Conservation (phyloP, 495 filamentous ascomycete genomes). For the Polyplosphaeria fusca region DNA sequence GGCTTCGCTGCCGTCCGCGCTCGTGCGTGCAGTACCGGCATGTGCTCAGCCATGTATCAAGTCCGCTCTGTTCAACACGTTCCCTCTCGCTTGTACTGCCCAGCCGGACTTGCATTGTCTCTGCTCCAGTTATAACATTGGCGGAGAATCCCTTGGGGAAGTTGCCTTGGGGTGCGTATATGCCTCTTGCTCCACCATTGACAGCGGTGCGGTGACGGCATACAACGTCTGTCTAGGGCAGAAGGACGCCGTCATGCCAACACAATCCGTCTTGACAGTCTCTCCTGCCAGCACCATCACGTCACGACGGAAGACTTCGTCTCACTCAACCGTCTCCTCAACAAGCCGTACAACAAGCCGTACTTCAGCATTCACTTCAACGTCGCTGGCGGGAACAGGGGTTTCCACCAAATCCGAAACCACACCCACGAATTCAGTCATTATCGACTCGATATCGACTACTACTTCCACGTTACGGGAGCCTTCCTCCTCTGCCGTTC, state of each 20-base stretch:
- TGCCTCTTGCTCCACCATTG: slow-evolving; percentile 22
- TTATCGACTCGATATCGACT: slow-evolving; percentile 11
- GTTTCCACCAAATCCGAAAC: neutral
- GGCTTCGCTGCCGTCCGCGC: slow-evolving; percentile 13
- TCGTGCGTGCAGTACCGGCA: slow-evolving; percentile 29
- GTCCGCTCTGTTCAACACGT: slow-evolving; percentile 12
- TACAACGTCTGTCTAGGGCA: slow-evolving; percentile 34
- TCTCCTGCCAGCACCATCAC: slow-evolving; percentile 10
- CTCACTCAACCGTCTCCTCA: neutral
- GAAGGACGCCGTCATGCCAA: slow-evolving; percentile 26
- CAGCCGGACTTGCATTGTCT: slow-evolving; percentile 26
- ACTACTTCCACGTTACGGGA: neutral
- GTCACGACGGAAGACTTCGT: neutral
- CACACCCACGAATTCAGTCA: slow-evolving; percentile 5
- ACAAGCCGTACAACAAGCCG: neutral
- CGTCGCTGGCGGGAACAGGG: neutral
- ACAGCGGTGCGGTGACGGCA: slow-evolving; percentile 11
- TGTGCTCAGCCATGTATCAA: slow-evolving; percentile 34
- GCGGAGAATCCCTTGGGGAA: slow-evolving; percentile 32
- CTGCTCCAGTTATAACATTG: slow-evolving; percentile 31
- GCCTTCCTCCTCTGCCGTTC: slow-evolving; percentile 10
- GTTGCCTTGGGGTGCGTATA: slow-evolving; percentile 33
- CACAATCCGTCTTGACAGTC: slow-evolving; percentile 28
- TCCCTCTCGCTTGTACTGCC: slow-evolving; percentile 26
- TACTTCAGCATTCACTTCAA: neutral